Conservation (phyloP, 1,139 yeast genomes). For the Kluyveromyces sp. region DNA sequence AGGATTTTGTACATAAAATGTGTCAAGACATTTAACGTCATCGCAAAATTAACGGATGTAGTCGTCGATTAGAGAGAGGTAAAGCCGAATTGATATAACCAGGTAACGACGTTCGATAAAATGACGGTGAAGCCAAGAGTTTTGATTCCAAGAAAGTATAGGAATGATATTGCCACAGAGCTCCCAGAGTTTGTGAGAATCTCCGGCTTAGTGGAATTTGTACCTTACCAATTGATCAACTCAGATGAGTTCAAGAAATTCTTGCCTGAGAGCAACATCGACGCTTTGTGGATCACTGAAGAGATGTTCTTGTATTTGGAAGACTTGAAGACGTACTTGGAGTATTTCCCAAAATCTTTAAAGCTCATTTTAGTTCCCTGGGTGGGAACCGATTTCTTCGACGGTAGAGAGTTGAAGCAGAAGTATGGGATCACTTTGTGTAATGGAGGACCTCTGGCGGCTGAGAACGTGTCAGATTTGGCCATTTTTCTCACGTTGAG, state of each 20-base stretch:
- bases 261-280: conserved; percentile 33
- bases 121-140: conserved; percentile 20
- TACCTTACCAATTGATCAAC: conserved; percentile 22
- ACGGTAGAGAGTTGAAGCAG: conserved; percentile 36
- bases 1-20: too few relatives aligned
- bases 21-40: background rate
- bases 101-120: background rate
- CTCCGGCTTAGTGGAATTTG: conserved; percentile 22
- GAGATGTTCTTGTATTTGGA: conserved; percentile 46
- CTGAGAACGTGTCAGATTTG: conserved; percentile 68
- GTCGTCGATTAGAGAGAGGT: too few relatives aligned
- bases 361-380: conserved; percentile 58
- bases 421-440: conserved; percentile 48
- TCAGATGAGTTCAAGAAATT: conserved; percentile 23
- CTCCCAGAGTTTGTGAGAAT: conserved; percentile 23
- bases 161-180: conserved; percentile 26
- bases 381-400: conserved; percentile 64
- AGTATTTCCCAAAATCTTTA: conserved; percentile 44
- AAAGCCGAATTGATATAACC: too few relatives aligned
- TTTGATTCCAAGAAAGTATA: conserved; percentile 22
- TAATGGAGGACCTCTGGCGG: conserved; percentile 59
- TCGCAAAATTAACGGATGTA: background rate
- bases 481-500: conserved; percentile 55
- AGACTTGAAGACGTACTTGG: conserved; percentile 43
- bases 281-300: conserved; percentile 63